These are phyloP conservation scores for Trichosanthes truncata DNA, from an alignment of 306 rosid genomes.

Conservation along the genomic window DNA sequence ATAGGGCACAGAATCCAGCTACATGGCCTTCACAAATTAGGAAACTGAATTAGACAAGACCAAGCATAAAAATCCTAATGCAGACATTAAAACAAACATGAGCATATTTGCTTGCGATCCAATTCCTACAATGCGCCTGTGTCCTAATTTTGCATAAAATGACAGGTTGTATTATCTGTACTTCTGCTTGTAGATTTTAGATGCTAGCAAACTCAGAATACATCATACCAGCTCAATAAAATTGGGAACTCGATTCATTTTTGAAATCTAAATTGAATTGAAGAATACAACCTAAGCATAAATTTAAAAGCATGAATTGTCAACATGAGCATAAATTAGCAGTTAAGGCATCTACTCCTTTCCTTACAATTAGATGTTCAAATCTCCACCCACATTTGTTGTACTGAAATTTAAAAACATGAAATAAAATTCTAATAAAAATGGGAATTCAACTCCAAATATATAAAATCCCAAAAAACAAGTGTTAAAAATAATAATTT, in stretches of 20 bases:
- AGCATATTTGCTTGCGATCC: background rate
- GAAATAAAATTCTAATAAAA: background rate
- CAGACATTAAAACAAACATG: background rate
- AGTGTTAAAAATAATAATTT: background rate
- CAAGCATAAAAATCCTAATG: background rate
- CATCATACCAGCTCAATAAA: background rate
- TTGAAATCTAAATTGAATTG: background rate
- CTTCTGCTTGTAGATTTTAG: background rate
- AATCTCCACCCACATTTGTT: background rate
- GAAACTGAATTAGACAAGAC: background rate
- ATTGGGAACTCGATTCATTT: background rate
- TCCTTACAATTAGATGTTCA: background rate
- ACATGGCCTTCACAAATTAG: constrained; percentile 48
- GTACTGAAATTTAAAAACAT: background rate
- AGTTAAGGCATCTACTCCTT: background rate
- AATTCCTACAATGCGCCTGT: background rate
- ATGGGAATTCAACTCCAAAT: background rate
- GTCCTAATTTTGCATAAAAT: background rate
- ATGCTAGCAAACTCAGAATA: background rate
- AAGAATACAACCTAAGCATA: background rate
- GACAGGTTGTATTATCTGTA: background rate
- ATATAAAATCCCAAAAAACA: background rate
- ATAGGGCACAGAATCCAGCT: constrained; percentile 93
- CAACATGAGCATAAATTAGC: background rate
- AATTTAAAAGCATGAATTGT: background rate